These are phyloP conservation scores for Ustulina deusta DNA, from an alignment of 2,329 filamentous ascomycete species.

Conservation along the genomic window DNA sequence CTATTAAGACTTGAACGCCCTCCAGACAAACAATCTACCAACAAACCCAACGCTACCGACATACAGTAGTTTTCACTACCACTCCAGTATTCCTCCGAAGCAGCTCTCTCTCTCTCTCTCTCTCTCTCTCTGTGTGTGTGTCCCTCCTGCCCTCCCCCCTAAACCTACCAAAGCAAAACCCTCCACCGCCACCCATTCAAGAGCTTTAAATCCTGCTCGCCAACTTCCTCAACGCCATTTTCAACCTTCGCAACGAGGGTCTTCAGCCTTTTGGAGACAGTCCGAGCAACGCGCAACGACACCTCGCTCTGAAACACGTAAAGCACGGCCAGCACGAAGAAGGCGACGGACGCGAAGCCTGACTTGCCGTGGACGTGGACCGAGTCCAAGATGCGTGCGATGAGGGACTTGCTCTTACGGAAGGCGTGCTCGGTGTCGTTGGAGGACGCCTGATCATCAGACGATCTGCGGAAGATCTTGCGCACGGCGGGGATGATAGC, in stretches of 20 bases:
- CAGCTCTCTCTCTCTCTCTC: neutral
- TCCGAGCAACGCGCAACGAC: constrained; percentile 65
- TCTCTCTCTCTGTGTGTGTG: neutral
- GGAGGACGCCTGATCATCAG: constrained; percentile 49
- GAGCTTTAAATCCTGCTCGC: constrained; percentile 62
- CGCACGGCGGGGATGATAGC: constrained; percentile 63
- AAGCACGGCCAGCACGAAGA: constrained; percentile 68
- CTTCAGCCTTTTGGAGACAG: constrained; percentile 63
- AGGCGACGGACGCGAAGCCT: constrained; percentile 62
- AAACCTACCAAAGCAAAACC: constrained; percentile 59
- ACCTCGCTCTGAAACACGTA: constrained; percentile 72
- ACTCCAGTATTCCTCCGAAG: neutral
- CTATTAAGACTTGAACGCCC: neutral
- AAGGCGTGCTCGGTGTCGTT: constrained; percentile 71
- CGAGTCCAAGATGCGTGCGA: constrained; percentile 62
- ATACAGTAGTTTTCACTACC: neutral
- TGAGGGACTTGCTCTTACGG: constrained; percentile 61
- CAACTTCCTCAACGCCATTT: constrained; percentile 59
- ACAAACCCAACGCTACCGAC: neutral
- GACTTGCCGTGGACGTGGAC: constrained; percentile 58
- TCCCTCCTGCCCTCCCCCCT: neutral
- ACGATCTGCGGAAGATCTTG: constrained; percentile 61
- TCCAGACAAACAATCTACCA: neutral
- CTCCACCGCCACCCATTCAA: constrained; percentile 69
- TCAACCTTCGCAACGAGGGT: constrained; percentile 62